Conservation (phyloP, 495 filamentous ascomycete genomes). For the Podospora bellae-mahoneyi region DNA sequence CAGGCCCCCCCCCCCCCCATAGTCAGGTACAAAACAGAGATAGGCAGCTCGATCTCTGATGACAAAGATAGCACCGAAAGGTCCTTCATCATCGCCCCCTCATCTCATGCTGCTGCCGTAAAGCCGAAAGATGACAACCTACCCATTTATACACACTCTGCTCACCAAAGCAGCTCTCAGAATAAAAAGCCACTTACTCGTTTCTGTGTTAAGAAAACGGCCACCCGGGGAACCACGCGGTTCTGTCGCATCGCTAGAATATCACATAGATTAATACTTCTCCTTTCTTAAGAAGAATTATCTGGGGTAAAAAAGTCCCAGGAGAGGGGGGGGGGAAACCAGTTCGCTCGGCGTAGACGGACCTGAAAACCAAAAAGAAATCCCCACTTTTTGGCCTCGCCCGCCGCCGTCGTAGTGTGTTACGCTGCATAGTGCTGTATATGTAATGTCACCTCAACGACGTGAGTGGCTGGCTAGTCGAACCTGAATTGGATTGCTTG, state of each 20-base stretch:
- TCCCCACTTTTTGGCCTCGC: slow-evolving; percentile 3
- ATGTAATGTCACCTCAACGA: slow-evolving; percentile 12
- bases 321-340: neutral
- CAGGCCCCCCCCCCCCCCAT: neutral
- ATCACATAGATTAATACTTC: neutral
- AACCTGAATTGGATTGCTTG: neutral
- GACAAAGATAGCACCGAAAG: neutral
- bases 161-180: neutral
- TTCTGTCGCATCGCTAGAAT: slow-evolving; percentile 4
- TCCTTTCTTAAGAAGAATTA: neutral
- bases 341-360: neutral
- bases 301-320: neutral
- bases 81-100: neutral
- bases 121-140: neutral
- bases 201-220: neutral
- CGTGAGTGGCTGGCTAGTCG: slow-evolving; percentile 9
- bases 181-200: neutral
- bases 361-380: neutral
- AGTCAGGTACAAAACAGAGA: neutral
- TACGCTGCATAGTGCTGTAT: neutral
- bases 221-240: neutral
- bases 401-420: neutral
- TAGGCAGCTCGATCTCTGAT: neutral
- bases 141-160: no score
- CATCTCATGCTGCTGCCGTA: neutral